These are phyloP conservation scores for Oryza nivara DNA, from an alignment of 176 grass and related monocot species.

Conservation along the genomic window DNA sequence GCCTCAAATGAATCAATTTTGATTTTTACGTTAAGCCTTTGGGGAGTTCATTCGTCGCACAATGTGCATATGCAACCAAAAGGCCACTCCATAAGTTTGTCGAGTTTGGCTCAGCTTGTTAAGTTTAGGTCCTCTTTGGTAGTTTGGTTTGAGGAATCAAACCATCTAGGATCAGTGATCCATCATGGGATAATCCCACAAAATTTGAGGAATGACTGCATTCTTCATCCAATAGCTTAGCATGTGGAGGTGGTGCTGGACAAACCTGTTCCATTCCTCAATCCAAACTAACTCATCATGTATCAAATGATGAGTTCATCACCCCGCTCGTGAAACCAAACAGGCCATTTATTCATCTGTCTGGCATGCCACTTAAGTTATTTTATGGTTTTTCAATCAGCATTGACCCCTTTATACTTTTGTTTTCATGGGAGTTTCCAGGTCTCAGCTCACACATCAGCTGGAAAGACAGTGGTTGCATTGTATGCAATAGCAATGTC, in stretches of 20 bases:
- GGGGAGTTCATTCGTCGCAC: neutral
- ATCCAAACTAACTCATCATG: neutral
- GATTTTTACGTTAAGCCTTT: neutral
- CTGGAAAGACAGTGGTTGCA: conserved; percentile 95
- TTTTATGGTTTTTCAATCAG: neutral
- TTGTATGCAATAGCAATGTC: conserved; percentile 94
- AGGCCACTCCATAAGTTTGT: neutral
- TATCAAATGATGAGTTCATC: neutral
- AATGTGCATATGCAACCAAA: neutral
- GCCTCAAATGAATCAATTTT: neutral
- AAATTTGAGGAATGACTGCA: neutral
- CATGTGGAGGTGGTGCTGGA: neutral
- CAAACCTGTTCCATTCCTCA: neutral
- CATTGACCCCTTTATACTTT: conserved; percentile 9
- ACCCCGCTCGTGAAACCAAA: neutral
- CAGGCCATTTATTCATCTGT: neutral
- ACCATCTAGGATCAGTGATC: too few species aligned
- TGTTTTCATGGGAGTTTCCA: conserved; percentile 33
- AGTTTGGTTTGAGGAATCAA: too few species aligned
- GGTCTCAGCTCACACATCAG: conserved; percentile 95
- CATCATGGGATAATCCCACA: neutral
- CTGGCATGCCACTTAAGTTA: neutral
- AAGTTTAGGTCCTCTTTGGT: neutral
- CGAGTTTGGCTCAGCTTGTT: neutral
- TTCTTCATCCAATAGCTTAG: neutral